Evolutionary conservation across 2,329 filamentous ascomycete species (phyloP), one percentile per base, ranked within the genome.

Genomic region (Lachnellula hyalina): DNA sequence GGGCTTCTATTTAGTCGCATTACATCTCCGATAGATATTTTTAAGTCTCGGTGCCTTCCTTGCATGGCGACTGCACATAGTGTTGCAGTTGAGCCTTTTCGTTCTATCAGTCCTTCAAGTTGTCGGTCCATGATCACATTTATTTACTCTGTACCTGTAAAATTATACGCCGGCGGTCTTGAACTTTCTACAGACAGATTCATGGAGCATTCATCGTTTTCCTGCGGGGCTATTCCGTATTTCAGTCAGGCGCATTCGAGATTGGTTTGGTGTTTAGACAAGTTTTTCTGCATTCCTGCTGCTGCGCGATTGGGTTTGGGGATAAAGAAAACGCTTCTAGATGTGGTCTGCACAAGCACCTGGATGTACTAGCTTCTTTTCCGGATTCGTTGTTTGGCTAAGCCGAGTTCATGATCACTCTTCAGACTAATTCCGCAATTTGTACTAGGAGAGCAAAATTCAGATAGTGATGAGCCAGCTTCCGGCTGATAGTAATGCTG

Each of bases 101-200:
- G 47, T 41, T 55, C 45, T 45, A 32, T 49, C 54, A 58, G 62
- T 52, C 63, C 62, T 64, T 63, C 64, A 62, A 65, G 62, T 67
- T 55, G 63, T 62, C 55, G 60, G 59, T 61, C 49, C 53, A 51
- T 51, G 51, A 38, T 55, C 52, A 34, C 49, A 45, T 57, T 57
- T 52, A 23, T 58, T 19, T 56, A 52, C 52, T 57, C 46, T 58
- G 53, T 60, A 57, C 21, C 52, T 56, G 36, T 57, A 38, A 40
- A 34, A 51, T 35, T 44, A 52, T 15, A 23, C 32, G 45, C 48
- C 49, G 41, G 38, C 21, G 51, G 28, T 51, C 41, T 47, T 52
- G 46, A 49, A 55, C 38, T 53, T 25, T 35, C 34, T 23, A 32
- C 14, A 19, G 34, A 44, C 48, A 53, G 51, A 47, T 55, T 53